These are phyloP conservation scores for Hortaea sp. DNA, from an alignment of 2,329 filamentous ascomycete species.

Conservation along the genomic window DNA sequence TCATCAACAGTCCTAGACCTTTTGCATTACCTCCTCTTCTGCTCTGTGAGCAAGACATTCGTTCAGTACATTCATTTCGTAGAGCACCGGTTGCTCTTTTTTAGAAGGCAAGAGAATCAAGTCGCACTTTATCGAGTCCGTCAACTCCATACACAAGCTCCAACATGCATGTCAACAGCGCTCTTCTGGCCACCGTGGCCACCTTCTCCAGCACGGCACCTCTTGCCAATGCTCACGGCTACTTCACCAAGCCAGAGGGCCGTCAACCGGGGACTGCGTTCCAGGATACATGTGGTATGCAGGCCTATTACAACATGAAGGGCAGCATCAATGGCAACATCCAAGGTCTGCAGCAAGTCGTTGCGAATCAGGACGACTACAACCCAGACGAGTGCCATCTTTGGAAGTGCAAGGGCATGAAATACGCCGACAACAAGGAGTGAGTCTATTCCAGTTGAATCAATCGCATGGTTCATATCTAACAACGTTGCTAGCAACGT, in stretches of 20 bases:
- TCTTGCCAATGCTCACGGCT: constrained; percentile 44
- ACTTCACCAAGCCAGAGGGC: constrained; percentile 38
- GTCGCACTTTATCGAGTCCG: neutral
- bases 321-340: constrained; percentile 49
- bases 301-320: constrained; percentile 43
- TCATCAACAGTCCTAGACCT: neutral
- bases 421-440: constrained; percentile 45
- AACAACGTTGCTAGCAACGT: constrained; percentile 28
- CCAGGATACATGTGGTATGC: constrained; percentile 43
- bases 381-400: constrained; percentile 14
- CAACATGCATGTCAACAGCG: constrained; percentile 15
- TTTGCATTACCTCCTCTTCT: neutral
- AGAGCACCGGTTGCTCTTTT: neutral
- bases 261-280: constrained; percentile 44
- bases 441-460: constrained; percentile 27
- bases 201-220: constrained; percentile 35
- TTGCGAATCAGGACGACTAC: constrained; percentile 19
- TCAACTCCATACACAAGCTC: neutral
- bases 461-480: neutral
- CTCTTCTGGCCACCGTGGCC: neutral
- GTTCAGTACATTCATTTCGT: neutral
- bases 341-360: constrained; percentile 45
- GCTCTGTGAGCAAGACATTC: constrained; percentile 1
- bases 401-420: constrained; percentile 32
- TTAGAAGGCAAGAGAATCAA: no score